phyloP scores from a whole-genome alignment of 1,284 basidiomycete genomes.

The Leccinum griseonigrum region DNA sequence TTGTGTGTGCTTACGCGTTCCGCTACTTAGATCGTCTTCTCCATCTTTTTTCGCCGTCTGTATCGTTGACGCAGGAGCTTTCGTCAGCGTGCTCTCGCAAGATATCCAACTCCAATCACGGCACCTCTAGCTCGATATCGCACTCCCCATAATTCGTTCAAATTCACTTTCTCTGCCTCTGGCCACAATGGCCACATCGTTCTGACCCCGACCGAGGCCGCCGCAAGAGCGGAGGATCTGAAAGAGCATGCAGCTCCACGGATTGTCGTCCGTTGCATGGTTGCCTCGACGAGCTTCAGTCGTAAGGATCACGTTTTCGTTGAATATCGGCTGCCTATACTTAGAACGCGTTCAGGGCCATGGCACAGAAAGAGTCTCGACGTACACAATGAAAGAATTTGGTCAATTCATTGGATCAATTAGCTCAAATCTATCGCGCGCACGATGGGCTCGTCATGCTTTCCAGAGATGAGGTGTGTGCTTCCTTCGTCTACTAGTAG shows the following conservation, averaged over 20 bases:
- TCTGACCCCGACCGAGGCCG: constrained; percentile 39
- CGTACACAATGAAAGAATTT: constrained; percentile 58
- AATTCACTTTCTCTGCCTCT: constrained; percentile 56
- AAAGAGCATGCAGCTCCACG: constrained; percentile 55
- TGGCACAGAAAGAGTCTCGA: constrained; percentile 91
- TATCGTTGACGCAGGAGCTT: constrained; percentile 94
- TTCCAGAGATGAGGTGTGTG: constrained; percentile 73
- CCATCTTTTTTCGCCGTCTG: constrained; percentile 82
- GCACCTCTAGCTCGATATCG: constrained; percentile 53
- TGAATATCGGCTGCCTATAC: constrained; percentile 7
- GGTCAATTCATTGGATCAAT: constrained; percentile 68
- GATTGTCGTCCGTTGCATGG: constrained; percentile 40
- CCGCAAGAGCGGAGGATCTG: constrained; percentile 35
- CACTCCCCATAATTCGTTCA: constrained; percentile 49
- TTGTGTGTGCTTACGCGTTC: constrained; percentile 10
- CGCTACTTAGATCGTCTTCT: constrained; percentile 65
- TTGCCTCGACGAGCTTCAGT: constrained; percentile 82
- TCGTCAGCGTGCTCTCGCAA: constrained; percentile 86
- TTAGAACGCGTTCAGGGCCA: constrained; percentile 54
- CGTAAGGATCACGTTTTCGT: constrained; percentile 46
- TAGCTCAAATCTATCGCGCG: constrained; percentile 69
- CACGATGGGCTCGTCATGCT: constrained; percentile 79
- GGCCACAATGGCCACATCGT: constrained; percentile 43
- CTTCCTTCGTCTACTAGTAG: neutral
- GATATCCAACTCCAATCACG: constrained; percentile 70